phyloP scores from a whole-genome alignment of 2,329 filamentous ascomycete species.

The Apiospora arundinis region DNA sequence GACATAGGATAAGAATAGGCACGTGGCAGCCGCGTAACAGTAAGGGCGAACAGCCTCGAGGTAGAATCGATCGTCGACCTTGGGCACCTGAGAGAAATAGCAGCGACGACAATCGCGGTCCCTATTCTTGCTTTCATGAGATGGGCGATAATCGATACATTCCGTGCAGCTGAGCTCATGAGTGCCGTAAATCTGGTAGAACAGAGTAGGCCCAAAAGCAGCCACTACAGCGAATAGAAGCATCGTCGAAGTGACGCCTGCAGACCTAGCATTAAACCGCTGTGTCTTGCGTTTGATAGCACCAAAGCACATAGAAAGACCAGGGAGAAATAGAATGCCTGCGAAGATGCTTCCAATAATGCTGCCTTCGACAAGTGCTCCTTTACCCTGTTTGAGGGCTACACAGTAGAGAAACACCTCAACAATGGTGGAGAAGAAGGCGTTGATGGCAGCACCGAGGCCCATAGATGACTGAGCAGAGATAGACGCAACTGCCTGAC shows the following conservation, averaged over 20 bases:
- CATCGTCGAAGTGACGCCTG: conserved; percentile 98
- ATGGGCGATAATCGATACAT: conserved; percentile 52
- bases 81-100: conserved; percentile 89
- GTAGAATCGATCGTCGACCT: conserved; percentile 87
- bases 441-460: conserved; percentile 93
- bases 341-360: conserved; percentile 98
- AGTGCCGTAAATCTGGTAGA: conserved; percentile 98
- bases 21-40: conserved; percentile 83
- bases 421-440: conserved; percentile 96
- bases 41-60: conserved; percentile 90
- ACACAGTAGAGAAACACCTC: conserved; percentile 98
- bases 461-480: conserved; percentile 99
- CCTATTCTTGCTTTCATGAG: conserved; percentile 44
- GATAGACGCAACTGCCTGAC: conserved; percentile 96
- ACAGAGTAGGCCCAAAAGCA: conserved; percentile 92
- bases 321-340: conserved; percentile 91
- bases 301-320: conserved; percentile 97
- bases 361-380: conserved; percentile 91
- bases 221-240: conserved; percentile 94
- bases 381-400: conserved; percentile 90
- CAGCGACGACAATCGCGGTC: conserved; percentile 85
- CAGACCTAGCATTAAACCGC: conserved; percentile 95
- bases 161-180: conserved; percentile 90
- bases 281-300: conserved; percentile 98
- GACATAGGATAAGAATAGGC: conserved; percentile 90